These are phyloP conservation scores for Dictyophora rubrovolvata DNA, from an alignment of 768 basidiomycete species.

Conservation along the genomic window DNA sequence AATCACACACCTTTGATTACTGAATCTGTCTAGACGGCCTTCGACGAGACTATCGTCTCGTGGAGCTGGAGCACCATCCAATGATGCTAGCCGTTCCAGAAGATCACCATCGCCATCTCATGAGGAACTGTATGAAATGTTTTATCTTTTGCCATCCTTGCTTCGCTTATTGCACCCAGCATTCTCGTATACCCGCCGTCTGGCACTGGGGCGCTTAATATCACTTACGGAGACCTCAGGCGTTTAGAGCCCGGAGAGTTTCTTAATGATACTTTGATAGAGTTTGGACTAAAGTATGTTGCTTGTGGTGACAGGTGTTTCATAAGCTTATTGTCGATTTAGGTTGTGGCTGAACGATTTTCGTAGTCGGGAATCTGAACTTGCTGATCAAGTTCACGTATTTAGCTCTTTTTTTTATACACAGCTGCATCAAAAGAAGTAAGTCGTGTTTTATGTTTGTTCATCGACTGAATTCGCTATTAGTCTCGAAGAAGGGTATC, in stretches of 20 bases:
- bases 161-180: conserved; percentile 27
- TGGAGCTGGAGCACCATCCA: background rate
- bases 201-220: conserved; percentile 63
- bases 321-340: background rate
- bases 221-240: conserved; percentile 68
- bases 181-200: conserved; percentile 66
- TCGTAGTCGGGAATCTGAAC: conserved; percentile 40
- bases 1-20: background rate
- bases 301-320: background rate
- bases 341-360: conserved; percentile 66
- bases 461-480: background rate
- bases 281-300: conserved; percentile 86
- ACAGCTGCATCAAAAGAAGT: conserved; percentile 72
- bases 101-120: background rate
- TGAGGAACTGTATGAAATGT: conserved; percentile 1
- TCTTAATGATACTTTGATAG: conserved; percentile 93
- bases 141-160: background rate
- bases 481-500: conserved; percentile 57
- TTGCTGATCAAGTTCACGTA: conserved; percentile 71
- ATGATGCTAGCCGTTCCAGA: background rate
- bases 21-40: background rate
- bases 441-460: conserved; percentile 13
- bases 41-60: background rate
- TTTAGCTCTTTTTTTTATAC: conserved; percentile 99
- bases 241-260: conserved; percentile 75